Base-by-base conservation (phyloP, 2,329 filamentous ascomycete genomes). In the Fusarium floridanum region DNA sequence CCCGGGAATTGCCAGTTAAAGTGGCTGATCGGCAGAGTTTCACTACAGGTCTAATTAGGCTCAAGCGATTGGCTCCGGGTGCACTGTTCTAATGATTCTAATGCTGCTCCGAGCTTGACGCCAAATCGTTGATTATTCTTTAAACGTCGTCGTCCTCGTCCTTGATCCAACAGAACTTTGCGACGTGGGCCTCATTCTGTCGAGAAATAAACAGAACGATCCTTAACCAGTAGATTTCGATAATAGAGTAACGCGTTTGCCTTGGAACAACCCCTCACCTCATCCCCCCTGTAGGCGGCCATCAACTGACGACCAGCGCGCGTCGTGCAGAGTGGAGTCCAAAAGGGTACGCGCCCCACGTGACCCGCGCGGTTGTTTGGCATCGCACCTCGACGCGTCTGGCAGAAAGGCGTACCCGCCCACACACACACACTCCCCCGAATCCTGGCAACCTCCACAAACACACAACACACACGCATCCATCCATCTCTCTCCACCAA, bases 201-300 rank as follows among this genome's bases (percentile, higher is more conserved):
- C 48, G 27, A 32, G 48, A 53, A 53, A 32, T 7, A 53, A 53
- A 53, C 17, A 24, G 24, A 14, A 14, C 29, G 45, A 16, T 20
- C 4, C 39, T 20, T 16, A 55, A 43, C 41, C 22, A 37, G 56
- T 55, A 62, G 32, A 50, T 57, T 60, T 61, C 17, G 11, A 63
- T 43, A 72, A 61, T 65, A 64, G 63, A 72, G 60, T 64, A 72
- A 24, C 48, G 59, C 43, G 50, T 72, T 72, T 59, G 16, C 72
- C 66, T 64, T 70, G 53, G 48, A 75, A 39, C 34, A 66, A 53
- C 59, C 62, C 20, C 43, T 39, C 61, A 45, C 55, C 29, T 32
- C 29, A 64, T 34, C 68, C 72, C 68, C 72, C 72, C 56, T 69
- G 64, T 60, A 43, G 27, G 24, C 12, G 24, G 55, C 32, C 27